Base-by-base conservation (phyloP, 495 filamentous ascomycete genomes). In the Aspergillus affinis region DNA sequence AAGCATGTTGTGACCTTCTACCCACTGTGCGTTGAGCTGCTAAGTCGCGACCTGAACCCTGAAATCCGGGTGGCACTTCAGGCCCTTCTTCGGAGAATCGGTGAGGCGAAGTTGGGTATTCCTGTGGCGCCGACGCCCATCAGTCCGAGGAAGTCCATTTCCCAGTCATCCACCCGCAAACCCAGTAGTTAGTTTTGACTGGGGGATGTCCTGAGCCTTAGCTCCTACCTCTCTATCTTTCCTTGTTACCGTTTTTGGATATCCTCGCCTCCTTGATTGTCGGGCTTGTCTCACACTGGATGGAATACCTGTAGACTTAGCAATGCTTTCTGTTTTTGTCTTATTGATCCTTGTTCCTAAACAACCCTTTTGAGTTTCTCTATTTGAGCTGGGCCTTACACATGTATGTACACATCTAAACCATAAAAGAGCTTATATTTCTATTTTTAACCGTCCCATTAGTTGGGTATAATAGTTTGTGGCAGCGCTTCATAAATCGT, bases 1-100 rank as follows among this genome's bases (percentile, higher is more conserved):
- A 87, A 86, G 55, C 86, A 97, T 59, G 81, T 96, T 15, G 77
- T 83, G 41, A 86, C 81, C 1, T 97, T 98, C 73, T 97, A 96
- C 66, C 91, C 94, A 2, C 76, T 97, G 6, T 83, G 82, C 19
- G 84, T 98, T 1, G 93, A 95, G 53, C 69, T 98, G n/a, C 75
- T 98, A 48, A 81, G 82, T 54, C 87, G 91, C 48, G 94, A 98
- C 48, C 79, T 95, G 55, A 90, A 87, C 17, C 64, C 79, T 7
- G 94, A 97, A 61, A 79, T 98, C 47, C 81, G 93, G 61, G 68
- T 86, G 21, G 88, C 90, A 2, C 71, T 98, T 60, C 85, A 96
- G 63, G 82, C 80, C 0, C 76, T 97, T 13, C 74, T 97, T 58
- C 82, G 88, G 54, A 79, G 91, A 46, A 87, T 97, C 3, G 93